These are phyloP conservation scores for Tricharina praecox DNA, from an alignment of 495 filamentous ascomycete genomes.

Conservation along the genomic window DNA sequence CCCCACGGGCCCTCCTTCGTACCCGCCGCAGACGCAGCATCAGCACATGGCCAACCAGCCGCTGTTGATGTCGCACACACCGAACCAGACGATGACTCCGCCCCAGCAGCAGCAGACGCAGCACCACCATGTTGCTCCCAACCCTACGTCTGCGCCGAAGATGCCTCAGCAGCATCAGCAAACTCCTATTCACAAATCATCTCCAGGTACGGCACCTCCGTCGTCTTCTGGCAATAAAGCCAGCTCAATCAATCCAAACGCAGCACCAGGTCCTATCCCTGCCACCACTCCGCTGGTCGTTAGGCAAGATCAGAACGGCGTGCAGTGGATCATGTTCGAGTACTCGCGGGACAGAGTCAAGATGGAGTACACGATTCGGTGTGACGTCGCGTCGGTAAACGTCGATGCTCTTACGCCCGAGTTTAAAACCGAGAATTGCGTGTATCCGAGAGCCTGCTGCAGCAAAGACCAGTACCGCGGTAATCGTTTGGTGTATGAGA, in stretches of 20 bases:
- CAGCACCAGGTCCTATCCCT: conserved; percentile 95
- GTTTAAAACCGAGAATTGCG: conserved; percentile 96
- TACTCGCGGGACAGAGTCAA: conserved; percentile 95
- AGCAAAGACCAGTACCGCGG: conserved; percentile 89
- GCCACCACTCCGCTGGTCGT: conserved; percentile 92
- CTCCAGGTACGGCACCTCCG: conserved; percentile 28
- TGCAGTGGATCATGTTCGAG: conserved; percentile 98
- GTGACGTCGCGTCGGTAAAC: conserved; percentile 91
- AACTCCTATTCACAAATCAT: conserved; percentile 30
- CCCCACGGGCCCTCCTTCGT: conserved; percentile 47
- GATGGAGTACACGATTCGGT: conserved; percentile 98
- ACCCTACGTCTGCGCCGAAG: conserved; percentile 36
- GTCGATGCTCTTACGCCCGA: conserved; percentile 67
- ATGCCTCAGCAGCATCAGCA: conserved; percentile 40
- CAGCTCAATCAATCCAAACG: conserved; percentile 58
- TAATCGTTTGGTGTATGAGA: conserved; percentile 89
- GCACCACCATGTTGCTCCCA: conserved; percentile 40
- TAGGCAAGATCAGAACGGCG: conserved; percentile 85
- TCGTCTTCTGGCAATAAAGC: conserved; percentile 33
- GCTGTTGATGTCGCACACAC: conserved; percentile 54
- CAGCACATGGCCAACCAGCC: conserved; percentile 46
- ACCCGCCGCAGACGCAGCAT: conserved; percentile 58
- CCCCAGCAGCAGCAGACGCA: conserved; percentile 38
- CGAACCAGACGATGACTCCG: conserved; percentile 38
- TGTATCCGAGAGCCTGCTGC: conserved; percentile 90